Conservation (phyloP, 2,329 filamentous ascomycete genomes). For the Fusarium metavorans region DNA sequence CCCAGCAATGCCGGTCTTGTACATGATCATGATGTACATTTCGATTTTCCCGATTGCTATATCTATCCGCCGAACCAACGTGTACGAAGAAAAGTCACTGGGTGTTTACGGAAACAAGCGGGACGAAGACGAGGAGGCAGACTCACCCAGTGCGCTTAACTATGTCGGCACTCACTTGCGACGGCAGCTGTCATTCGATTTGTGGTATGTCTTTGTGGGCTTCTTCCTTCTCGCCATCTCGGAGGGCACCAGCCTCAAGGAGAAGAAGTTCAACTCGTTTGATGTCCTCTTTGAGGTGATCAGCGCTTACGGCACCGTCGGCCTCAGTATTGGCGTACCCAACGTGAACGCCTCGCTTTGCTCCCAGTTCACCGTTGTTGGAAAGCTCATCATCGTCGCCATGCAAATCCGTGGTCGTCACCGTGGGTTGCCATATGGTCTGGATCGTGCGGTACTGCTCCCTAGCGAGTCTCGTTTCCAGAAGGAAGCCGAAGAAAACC, state of each 20-base stretch:
- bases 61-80: constrained; percentile 91
- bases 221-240: constrained; percentile 93
- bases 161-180: constrained; percentile 94
- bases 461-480: constrained; percentile 68
- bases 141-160: constrained; percentile 71
- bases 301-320: constrained; percentile 94
- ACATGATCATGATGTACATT: constrained; percentile 99
- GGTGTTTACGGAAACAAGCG: constrained; percentile 74
- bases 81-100: constrained; percentile 91
- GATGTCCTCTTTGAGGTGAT: constrained; percentile 85
- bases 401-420: constrained; percentile 79
- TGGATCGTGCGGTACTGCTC: constrained; percentile 71
- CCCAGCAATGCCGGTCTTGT: constrained; percentile 92
- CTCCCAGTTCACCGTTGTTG: constrained; percentile 82
- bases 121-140: constrained; percentile 60
- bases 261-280: constrained; percentile 74
- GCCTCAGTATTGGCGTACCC: constrained; percentile 86
- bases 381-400: constrained; percentile 75
- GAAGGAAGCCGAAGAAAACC: constrained; percentile 63
- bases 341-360: constrained; percentile 83
- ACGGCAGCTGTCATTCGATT: constrained; percentile 92
- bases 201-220: constrained; percentile 97
- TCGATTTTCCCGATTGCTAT: constrained; percentile 98
- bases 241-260: constrained; percentile 79
- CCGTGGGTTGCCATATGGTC: constrained; percentile 75